Conservation (phyloP, 1,284 basidiomycete genomes). For the Phellinidium pouzarii region DNA sequence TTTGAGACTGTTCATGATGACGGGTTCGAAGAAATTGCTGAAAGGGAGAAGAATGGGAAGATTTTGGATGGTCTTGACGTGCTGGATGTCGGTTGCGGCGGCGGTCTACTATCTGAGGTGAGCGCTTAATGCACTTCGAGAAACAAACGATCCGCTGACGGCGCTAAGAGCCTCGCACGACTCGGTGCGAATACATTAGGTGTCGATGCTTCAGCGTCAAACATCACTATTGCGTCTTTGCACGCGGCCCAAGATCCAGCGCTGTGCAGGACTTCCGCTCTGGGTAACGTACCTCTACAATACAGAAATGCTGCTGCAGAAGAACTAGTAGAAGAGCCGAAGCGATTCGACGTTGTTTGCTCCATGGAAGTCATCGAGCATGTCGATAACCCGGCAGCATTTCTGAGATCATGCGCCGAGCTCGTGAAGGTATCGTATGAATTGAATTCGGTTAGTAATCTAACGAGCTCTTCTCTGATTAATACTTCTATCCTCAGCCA, state of each 20-base stretch:
- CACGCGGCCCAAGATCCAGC: constrained; percentile 79
- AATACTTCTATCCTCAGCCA: constrained; percentile 45
- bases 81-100: constrained; percentile 90
- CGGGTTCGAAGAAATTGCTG: constrained; percentile 32
- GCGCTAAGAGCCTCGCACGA: constrained; percentile 77
- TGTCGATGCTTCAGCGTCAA: constrained; percentile 85
- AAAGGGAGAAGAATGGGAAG: constrained; percentile 24
- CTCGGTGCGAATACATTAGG: constrained; percentile 83
- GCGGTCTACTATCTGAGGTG: constrained; percentile 90
- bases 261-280: constrained; percentile 28
- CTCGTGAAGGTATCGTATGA: constrained; percentile 67
- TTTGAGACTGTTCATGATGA: constrained; percentile 53
- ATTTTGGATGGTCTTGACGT: constrained; percentile 62
- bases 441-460: too few relatives aligned
- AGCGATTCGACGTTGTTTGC: constrained; percentile 86
- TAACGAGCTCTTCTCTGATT: not conserved
- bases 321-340: constrained; percentile 51
- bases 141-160: not conserved
- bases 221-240: constrained; percentile 79
- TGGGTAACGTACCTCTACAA: constrained; percentile 28
- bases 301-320: constrained; percentile 85
- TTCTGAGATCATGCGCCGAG: constrained; percentile 75
- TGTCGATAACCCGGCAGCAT: constrained; percentile 85
- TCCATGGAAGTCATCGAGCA: constrained; percentile 99
- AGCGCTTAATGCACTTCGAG: constrained; percentile 21